phyloP scores from a whole-genome alignment of 2,329 filamentous ascomycete genomes.

The Pestalotiopsis sp. region DNA sequence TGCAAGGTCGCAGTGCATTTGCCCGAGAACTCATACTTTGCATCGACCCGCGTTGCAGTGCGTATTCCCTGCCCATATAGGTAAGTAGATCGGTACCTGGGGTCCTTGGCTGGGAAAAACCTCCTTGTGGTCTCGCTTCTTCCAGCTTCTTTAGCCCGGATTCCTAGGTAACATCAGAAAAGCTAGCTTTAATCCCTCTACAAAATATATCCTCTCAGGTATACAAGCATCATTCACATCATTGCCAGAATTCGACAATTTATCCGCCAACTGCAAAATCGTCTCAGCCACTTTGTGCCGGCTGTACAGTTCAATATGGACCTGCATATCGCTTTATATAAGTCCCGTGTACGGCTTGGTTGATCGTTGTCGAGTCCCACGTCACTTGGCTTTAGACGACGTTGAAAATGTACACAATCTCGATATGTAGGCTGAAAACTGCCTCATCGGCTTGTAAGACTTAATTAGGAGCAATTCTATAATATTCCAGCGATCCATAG shows the following conservation, averaged over 20 bases:
- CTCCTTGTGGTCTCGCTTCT: conserved; percentile 17
- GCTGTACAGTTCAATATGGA: conserved; percentile 4
- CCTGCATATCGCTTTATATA: conserved; percentile 10
- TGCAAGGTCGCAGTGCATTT: conserved; percentile 3
- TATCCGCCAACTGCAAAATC: conserved; percentile 30
- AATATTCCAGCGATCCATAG: no score
- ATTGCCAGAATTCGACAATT: conserved; percentile 17
- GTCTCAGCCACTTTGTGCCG: background rate
- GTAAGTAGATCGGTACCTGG: background rate
- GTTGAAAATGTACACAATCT: background rate
- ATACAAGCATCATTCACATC: background rate
- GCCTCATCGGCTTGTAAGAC: background rate
- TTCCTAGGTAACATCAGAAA: conserved; percentile 24
- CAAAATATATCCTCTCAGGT: background rate
- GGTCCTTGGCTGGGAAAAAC: background rate
- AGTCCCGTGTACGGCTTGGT: conserved; percentile 3
- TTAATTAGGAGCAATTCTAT: no score
- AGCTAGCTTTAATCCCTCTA: background rate
- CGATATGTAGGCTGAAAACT: background rate
- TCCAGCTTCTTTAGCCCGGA: conserved; percentile 26
- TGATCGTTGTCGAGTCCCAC: background rate
- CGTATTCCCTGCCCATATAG: background rate
- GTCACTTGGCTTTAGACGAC: background rate
- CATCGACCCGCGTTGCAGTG: background rate
- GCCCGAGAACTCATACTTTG: background rate